Percentiles rank a stretch among this genome's conserved stretches.
Conservation (phyloP, 352 stramenopile species). For the Phytophthora macrochlamydospora region DNA sequence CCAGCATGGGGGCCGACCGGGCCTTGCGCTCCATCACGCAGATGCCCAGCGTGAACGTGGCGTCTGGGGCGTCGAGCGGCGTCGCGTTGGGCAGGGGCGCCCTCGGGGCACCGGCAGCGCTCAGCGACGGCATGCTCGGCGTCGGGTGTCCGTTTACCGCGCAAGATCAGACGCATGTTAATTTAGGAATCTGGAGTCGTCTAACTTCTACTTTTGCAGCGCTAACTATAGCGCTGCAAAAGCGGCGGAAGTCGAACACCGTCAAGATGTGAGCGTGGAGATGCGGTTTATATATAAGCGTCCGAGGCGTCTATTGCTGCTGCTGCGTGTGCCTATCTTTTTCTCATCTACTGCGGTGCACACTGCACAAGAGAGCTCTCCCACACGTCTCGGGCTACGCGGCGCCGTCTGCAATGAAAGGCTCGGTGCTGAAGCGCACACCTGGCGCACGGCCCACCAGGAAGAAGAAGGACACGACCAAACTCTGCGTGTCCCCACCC, state of each 20-base stretch:
- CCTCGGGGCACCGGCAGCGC: slow-evolving; percentile 4
- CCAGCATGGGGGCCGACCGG: slow-evolving; percentile 94
- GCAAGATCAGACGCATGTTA: too few species aligned
- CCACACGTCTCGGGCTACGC: slow-evolving; percentile 4
- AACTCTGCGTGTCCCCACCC: slow-evolving; percentile 49
- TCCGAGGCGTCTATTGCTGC: too few species aligned
- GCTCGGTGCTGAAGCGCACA: slow-evolving; percentile 43
- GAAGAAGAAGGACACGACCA: slow-evolving; percentile 40
- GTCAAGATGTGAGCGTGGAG: too few species aligned
- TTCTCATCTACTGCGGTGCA: neutral
- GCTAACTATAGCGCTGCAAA: too few species aligned
- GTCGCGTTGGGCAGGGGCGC: slow-evolving; percentile 15
- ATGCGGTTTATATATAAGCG: too few species aligned
- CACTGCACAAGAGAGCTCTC: slow-evolving; percentile 11
- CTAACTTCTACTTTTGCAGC: too few species aligned
- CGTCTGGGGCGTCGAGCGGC: slow-evolving; percentile 22
- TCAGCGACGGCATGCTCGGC: slow-evolving; percentile 18
- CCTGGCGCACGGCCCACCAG: slow-evolving; percentile 13
- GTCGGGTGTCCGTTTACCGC: too few species aligned
- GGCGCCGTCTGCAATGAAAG: slow-evolving; percentile 36
- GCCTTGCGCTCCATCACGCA: slow-evolving; percentile 99
- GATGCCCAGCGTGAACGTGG: slow-evolving; percentile 90
- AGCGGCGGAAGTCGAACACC: too few species aligned
- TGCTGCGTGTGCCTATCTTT: too few species aligned
- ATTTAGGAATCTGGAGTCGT: too few species aligned